A percentile compares a stretch with the other conserved stretches of the same genome.
phyloP scores from a whole-genome alignment of 2,329 filamentous ascomycete species.

The Beauveria brongniartii region DNA sequence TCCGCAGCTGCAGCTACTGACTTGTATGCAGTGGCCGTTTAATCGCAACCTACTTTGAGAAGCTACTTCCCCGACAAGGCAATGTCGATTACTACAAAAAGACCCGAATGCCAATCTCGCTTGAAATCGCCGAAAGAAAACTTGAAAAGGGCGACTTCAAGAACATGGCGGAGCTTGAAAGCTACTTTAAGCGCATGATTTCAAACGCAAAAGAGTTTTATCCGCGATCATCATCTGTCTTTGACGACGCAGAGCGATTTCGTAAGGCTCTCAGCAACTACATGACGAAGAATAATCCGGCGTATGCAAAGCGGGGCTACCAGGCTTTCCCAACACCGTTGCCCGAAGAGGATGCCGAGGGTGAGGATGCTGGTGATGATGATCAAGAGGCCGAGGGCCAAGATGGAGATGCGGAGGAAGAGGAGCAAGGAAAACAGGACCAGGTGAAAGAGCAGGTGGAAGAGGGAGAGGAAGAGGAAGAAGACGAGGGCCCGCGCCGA shows the following conservation, averaged over 20 bases:
- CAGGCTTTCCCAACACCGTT: conserved; percentile 66
- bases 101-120: conserved; percentile 69
- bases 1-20: conserved; percentile 16
- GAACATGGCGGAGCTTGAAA: conserved; percentile 66
- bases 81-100: conserved; percentile 70
- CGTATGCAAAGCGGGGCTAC: conserved; percentile 62
- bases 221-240: conserved; percentile 60
- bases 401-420: conserved; percentile 19
- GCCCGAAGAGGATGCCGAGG: conserved; percentile 39
- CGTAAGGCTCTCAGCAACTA: conserved; percentile 80
- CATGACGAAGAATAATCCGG: conserved; percentile 81
- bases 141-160: conserved; percentile 61
- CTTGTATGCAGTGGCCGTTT: conserved; percentile 53
- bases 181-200: conserved; percentile 82
- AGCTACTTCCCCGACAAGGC: conserved; percentile 54
- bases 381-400: conserved; percentile 15
- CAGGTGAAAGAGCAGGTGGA: conserved; percentile 20
- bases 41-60: conserved; percentile 68
- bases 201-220: conserved; percentile 83
- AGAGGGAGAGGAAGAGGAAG: conserved; percentile 24
- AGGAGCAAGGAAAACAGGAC: conserved; percentile 20
- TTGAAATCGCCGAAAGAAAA: conserved; percentile 69
- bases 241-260: conserved; percentile 78
- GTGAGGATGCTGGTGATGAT: conserved; percentile 21
- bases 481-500: conserved; percentile 17